Percentiles rank a stretch among this genome's conserved stretches.
Conservation (phyloP, 129 eudicot genomes). For the Flaveria ramosissima region DNA sequence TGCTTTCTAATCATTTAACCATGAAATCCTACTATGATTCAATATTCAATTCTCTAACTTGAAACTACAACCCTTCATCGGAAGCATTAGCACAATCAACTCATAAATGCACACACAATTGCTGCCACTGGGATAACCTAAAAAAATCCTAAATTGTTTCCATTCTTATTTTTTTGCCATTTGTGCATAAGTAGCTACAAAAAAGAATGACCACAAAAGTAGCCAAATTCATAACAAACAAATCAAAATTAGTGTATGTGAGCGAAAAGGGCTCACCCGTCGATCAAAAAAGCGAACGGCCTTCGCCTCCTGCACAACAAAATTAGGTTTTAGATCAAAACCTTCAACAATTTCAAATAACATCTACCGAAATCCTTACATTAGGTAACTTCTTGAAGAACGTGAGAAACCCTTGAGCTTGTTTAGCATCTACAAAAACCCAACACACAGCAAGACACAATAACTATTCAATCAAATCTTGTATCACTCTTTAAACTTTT, state of each 20-base stretch:
- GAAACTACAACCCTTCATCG: neutral
- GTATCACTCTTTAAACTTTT: neutral
- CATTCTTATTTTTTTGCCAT: neutral
- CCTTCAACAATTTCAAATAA: neutral
- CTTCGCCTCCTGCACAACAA: slow-evolving; percentile 64
- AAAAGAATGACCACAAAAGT: too few relatives aligned
- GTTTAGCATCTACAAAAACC: slow-evolving; percentile 64
- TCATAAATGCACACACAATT: slow-evolving; percentile 4
- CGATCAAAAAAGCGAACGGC: slow-evolving; percentile 96
- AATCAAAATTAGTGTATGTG: neutral
- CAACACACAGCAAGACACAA: neutral
- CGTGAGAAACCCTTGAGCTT: slow-evolving; percentile 94
- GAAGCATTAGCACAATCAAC: slow-evolving; percentile 3
- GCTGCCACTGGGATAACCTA: neutral
- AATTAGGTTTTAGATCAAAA: slow-evolving; percentile 8
- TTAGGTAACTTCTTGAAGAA: slow-evolving; percentile 79
- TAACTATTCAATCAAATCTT: neutral
- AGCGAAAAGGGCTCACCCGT: slow-evolving; percentile 48
- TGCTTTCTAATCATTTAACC: neutral
- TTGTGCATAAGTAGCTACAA: too few relatives aligned
- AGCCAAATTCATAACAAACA: neutral
- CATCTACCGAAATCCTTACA: slow-evolving; percentile 51
- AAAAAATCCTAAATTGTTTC: neutral
- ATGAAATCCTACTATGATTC: neutral
- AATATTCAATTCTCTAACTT: neutral